Percentiles rank a stretch among this genome's conserved stretches.
Evolutionary conservation across 225 moss, liverwort and hornwort genomes (phyloP).

Genomic region (Anthoceros angustus): DNA sequence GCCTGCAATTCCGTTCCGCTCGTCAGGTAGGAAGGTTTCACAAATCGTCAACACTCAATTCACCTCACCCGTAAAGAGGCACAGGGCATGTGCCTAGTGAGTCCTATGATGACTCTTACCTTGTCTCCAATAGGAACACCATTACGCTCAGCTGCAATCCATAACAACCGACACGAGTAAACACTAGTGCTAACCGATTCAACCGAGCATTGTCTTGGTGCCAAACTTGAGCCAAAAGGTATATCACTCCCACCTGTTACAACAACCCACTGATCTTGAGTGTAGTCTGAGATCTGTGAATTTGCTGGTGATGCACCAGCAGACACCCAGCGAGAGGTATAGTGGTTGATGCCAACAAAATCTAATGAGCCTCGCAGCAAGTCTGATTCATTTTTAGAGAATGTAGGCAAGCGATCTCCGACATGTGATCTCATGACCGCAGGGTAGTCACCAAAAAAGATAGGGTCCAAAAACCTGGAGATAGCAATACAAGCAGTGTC

Average conservation of each 20-base stretch:
- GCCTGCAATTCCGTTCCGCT: conserved; percentile 26
- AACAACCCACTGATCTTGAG: conserved; percentile 40
- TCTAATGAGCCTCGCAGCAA: conserved; percentile 50
- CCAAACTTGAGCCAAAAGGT: neutral
- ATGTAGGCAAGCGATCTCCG: conserved; percentile 48
- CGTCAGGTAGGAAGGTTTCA: too few species aligned
- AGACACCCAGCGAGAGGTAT: conserved; percentile 43
- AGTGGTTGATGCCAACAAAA: conserved; percentile 78
- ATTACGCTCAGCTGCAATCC: conserved; percentile 32
- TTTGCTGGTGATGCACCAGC: conserved; percentile 27
- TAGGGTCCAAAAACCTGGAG: conserved; percentile 75
- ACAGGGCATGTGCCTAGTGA: too few species aligned
- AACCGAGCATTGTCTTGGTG: neutral
- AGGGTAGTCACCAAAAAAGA: conserved; percentile 73
- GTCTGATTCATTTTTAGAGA: conserved; percentile 27
- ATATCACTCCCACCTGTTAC: conserved; percentile 24
- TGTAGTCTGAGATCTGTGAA: conserved; percentile 23
- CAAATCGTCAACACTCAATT: neutral
- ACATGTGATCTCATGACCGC: conserved; percentile 45
- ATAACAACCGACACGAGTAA: neutral
- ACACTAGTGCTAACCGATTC: neutral
- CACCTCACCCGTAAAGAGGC: neutral
- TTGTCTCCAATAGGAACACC: conserved; percentile 36
- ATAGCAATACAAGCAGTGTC: neutral
- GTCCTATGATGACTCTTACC: conserved; percentile 14